Evolutionary conservation across 495 filamentous ascomycete genomes (phyloP).

Genomic region (Poronia punctata): DNA sequence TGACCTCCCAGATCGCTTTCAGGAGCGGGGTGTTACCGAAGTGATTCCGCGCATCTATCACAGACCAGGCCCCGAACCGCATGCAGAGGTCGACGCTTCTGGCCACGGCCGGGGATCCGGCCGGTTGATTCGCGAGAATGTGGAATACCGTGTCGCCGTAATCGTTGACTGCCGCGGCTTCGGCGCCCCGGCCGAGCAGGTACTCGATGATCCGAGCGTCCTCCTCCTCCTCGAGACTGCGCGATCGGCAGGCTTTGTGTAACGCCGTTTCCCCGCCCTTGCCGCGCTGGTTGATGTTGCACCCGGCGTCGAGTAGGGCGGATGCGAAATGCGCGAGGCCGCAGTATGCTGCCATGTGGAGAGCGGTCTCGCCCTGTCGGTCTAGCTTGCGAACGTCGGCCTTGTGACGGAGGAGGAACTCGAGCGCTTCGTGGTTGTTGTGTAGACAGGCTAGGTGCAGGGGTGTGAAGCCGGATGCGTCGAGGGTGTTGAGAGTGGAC

Average conservation of each 20-base stretch:
- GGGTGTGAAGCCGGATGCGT: background rate
- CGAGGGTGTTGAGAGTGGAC: slow-evolving; percentile 1
- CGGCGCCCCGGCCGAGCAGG: background rate
- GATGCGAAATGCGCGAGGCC: background rate
- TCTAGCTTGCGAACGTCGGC: background rate
- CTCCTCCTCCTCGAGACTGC: background rate
- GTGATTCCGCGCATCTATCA: slow-evolving; percentile 1
- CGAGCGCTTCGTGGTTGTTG: slow-evolving; percentile 3
- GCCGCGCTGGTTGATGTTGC: slow-evolving; percentile 3
- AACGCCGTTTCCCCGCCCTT: background rate
- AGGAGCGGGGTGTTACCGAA: slow-evolving; percentile 3
- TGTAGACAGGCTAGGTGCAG: slow-evolving; percentile 3
- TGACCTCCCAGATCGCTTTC: slow-evolving; percentile 1
- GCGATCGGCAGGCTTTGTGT: background rate
- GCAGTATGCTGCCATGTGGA: slow-evolving; percentile 1
- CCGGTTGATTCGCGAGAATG: background rate
- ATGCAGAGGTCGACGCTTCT: background rate
- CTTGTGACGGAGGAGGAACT: background rate
- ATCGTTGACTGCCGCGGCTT: background rate
- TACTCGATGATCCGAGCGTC: background rate
- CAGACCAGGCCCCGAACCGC: background rate
- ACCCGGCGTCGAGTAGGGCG: background rate
- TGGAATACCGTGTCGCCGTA: background rate
- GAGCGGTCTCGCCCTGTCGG: background rate
- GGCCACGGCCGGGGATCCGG: background rate